These are phyloP conservation scores for Ciborinia camelliae DNA, from an alignment of 2,329 filamentous ascomycete genomes.

Conservation along the genomic window DNA sequence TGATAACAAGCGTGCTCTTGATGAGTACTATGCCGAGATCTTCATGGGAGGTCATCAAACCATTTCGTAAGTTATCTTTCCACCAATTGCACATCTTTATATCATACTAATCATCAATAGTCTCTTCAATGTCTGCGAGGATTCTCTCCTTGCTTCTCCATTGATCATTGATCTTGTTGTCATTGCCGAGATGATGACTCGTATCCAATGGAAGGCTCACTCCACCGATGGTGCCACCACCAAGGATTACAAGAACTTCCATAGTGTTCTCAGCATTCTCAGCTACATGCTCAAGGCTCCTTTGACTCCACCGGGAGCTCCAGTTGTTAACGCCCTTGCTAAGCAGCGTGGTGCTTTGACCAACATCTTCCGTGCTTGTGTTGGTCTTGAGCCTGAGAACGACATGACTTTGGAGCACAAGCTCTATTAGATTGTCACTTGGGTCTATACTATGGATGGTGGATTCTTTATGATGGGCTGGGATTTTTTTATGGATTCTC, in stretches of 20 bases:
- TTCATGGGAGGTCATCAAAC: slow-evolving; percentile 98
- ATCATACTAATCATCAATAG: slow-evolving; percentile 43
- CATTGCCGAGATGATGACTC: slow-evolving; percentile 96
- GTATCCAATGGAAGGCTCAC: slow-evolving; percentile 82
- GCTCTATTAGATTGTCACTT: slow-evolving; percentile 61
- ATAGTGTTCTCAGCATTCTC: slow-evolving; percentile 92
- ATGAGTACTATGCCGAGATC: slow-evolving; percentile 99
- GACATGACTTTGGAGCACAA: slow-evolving; percentile 99
- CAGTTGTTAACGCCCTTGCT: slow-evolving; percentile 89
- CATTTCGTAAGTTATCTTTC: slow-evolving; percentile 60
- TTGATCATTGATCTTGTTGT: slow-evolving; percentile 96
- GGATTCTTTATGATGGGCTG: not conserved
- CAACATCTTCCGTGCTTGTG: slow-evolving; percentile 98
- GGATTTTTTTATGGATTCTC: slow-evolving; percentile 2
- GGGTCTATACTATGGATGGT: not conserved
- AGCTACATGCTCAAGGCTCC: slow-evolving; percentile 99
- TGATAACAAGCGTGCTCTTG: slow-evolving; percentile 97
- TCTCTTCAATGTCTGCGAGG: slow-evolving; percentile 98
- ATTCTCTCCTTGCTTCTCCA: slow-evolving; percentile 91
- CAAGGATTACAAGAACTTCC: slow-evolving; percentile 84
- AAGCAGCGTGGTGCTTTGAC: slow-evolving; percentile 94
- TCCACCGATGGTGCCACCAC: slow-evolving; percentile 50
- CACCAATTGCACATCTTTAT: slow-evolving; percentile 18
- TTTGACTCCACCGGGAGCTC: slow-evolving; percentile 87
- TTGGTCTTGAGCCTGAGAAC: slow-evolving; percentile 93